Base-by-base conservation (phyloP, 73 alveolate species). In the Tetrahymena malaccensis region DNA sequence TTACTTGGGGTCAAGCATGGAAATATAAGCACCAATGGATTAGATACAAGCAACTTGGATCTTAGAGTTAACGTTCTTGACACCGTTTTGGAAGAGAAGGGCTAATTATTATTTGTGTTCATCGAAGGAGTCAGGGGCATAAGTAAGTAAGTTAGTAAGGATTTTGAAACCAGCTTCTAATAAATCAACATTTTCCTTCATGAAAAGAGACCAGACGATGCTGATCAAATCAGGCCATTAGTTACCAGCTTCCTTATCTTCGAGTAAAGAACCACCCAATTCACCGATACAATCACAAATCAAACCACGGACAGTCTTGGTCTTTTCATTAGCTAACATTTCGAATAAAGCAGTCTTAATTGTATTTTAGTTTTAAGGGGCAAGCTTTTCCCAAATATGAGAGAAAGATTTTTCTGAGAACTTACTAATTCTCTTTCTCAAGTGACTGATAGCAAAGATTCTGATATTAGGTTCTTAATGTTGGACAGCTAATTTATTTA, bases 261-360 rank as follows among this genome's bases (percentile, higher is more conserved):
- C 97, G 11, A 50, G 94, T 40, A 85, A 93, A 34, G 97, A 95
- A 55, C 97, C 97, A 85, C 96, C 97, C 34, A 95, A 34, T 95
- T 98, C 99, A 55, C 98, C 97, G 85, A 98, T 96, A 70, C 97
- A 57, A 56, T 98, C 98, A 94, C 99, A 96, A 16, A 98, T 55
- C 96, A 94, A 93, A 50, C 94, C 95, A 58, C 96, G 85, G 93
- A 98, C 96, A 27, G 89, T 12, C 13, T 70, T 31, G 12, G 43
- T 25, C 37, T 70, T 22, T 70, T 70, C 89, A n/a, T 70, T 70
- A 70, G 89, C 21, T 31, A 70, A 70, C 89, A 70, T 70, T 70
- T 70, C 35, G 89, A 70, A 70, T 31, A 70, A 70, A 8, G 38
- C 17, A 25, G 40, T 70, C 89, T 70, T 70, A 70, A 70, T 70